Evolutionary conservation across 1,139 yeast species (phyloP), one percentile per base, ranked within the genome.

Genomic region (Candida anutae): DNA sequence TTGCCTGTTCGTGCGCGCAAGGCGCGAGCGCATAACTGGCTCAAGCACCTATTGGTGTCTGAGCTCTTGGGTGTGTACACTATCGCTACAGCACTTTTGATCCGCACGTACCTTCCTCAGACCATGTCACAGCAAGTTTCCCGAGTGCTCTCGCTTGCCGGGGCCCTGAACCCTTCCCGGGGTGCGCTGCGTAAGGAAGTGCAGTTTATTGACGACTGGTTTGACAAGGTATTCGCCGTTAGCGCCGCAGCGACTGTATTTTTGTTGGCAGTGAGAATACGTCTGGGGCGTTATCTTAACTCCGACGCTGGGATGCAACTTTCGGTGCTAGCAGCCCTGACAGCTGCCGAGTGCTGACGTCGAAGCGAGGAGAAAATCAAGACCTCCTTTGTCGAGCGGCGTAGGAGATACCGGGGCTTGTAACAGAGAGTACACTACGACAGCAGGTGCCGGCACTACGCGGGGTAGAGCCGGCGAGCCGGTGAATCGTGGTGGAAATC

Each of bases 31-130:
- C 56, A 55, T 35, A 52, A 43, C 28, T 59, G 66, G 64, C 39
- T 63, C 27, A 57, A 58, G 31, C 64, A 61, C 38, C 53, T 84
- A 19, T 50, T 82, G 3, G 66, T 81, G 4, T 72, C 83, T 8
- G 82, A 85, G 52, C 57, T 85, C 9, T 57, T 80, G 13, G 95
- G 95, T 1, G 68, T 83, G 3, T 87, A 87, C 45, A 78, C 81
- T 2, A 64, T 87, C 18, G 80, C 95, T 1, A 83, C 95, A 0
- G 78, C 90, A 2, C 58, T 87, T 16, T 62, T 87, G 41, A 67
- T 87, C 30, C 68, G 94, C 32, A 74, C 90, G 16, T 82, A 80
- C 42, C 52, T 85, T 30, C 90, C 95, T 0, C 52, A 63, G 12
- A 71, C 76, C 42, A 61, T 81, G 6, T 66, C 77, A 1, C 46